A percentile compares a stretch with the other conserved stretches of the same genome.
These are phyloP conservation scores for Coemansia sp. DNA, from an alignment of 192 early-diverging fungal species.

Conservation along the genomic window DNA sequence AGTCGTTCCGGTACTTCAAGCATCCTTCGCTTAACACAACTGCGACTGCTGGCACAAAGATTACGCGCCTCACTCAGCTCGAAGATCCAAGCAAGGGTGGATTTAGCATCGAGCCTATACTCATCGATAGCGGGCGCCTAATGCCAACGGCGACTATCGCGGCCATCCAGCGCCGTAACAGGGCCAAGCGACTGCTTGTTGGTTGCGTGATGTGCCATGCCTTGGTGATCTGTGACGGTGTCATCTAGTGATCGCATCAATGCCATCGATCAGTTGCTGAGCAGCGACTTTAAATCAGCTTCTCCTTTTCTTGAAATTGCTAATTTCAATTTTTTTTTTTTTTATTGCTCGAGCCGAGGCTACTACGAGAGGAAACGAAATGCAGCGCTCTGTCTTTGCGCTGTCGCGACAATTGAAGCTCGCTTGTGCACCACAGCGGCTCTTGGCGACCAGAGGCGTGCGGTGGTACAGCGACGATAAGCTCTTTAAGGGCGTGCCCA, in stretches of 20 bases:
- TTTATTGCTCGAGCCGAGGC: background rate
- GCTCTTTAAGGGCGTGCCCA: slow-evolving; percentile 45
- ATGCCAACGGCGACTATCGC: slow-evolving; percentile 53
- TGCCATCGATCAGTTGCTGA: too few species aligned
- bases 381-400: slow-evolving; percentile 1
- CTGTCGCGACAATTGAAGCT: background rate
- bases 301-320: background rate
- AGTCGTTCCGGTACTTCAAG: slow-evolving; percentile 32
- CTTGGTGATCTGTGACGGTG: slow-evolving; percentile 23
- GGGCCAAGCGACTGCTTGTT: slow-evolving; percentile 32
- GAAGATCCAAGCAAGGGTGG: background rate
- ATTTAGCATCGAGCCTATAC: slow-evolving; percentile 29
- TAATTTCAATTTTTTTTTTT: background rate
- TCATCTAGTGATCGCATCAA: background rate
- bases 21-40: slow-evolving; percentile 40
- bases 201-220: slow-evolving; percentile 44
- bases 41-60: slow-evolving; percentile 23
- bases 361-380: background rate
- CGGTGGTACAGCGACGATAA: slow-evolving; percentile 19
- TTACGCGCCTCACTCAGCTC: slow-evolving; percentile 30
- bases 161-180: slow-evolving; percentile 45
- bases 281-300: too few species aligned
- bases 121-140: slow-evolving; percentile 40
- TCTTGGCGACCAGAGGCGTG: background rate
- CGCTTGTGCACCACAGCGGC: background rate